A percentile compares a stretch with the other conserved stretches of the same genome.
Evolutionary conservation across 192 early-diverging fungal genomes (phyloP).

Genomic region (Pilobolus umbonatus): DNA sequence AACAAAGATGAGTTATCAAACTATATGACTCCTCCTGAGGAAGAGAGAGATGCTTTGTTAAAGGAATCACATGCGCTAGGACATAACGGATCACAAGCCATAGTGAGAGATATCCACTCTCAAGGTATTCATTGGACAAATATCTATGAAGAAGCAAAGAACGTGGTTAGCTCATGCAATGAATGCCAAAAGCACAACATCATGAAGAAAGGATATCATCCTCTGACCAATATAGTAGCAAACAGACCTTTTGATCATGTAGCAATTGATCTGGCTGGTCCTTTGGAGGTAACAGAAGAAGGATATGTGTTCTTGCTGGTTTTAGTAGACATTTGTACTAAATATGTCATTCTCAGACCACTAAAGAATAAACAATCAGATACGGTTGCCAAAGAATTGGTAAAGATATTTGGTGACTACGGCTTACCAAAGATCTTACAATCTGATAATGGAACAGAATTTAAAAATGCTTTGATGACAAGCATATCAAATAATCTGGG

Average conservation of each 20-base stretch:
- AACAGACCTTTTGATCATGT: conserved; percentile 22
- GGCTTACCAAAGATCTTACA: not conserved
- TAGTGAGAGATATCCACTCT: conserved; percentile 20
- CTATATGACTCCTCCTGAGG: not conserved
- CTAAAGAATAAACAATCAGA: not conserved
- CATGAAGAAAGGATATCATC: conserved; percentile 24
- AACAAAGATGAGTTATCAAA: not conserved
- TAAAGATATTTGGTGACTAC: not conserved
- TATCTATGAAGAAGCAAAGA: conserved; percentile 15
- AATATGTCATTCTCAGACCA: not conserved
- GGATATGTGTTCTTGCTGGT: not conserved
- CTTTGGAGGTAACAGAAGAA: not conserved
- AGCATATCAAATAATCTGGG: not conserved
- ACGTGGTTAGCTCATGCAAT: conserved; percentile 13
- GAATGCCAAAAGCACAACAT: conserved; percentile 29
- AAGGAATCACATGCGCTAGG: conserved; percentile 18
- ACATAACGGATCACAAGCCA: conserved; percentile 23
- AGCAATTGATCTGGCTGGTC: conserved; percentile 27
- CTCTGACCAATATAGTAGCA: conserved; percentile 16
- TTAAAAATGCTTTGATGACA: not conserved
- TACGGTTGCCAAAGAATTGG: not conserved
- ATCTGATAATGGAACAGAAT: conserved; percentile 1
- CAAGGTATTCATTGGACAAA: conserved; percentile 19
- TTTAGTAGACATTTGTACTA: not conserved
- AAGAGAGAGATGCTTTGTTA: not conserved